Conservation (phyloP, 2,329 filamentous ascomycete species). For the Aureobasidium mangrovei region DNA sequence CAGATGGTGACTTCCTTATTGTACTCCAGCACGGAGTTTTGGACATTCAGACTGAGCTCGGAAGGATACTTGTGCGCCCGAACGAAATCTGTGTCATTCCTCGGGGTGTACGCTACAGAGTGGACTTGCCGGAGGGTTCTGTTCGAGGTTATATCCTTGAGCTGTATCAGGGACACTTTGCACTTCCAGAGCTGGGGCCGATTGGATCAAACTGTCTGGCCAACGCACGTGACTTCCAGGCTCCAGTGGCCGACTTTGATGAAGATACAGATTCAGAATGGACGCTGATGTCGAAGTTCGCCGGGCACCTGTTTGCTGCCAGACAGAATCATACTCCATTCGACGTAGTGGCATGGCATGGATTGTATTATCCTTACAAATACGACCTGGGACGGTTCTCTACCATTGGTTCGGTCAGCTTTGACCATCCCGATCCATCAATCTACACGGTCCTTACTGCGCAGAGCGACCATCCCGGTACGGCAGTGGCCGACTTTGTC, state of each 20-base stretch:
- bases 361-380: slow-evolving; percentile 56
- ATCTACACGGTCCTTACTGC: slow-evolving; percentile 61
- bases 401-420: slow-evolving; percentile 47
- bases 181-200: slow-evolving; percentile 58
- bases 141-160: slow-evolving; percentile 60
- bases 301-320: slow-evolving; percentile 51
- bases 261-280: slow-evolving; percentile 47
- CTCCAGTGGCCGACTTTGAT: slow-evolving; percentile 50
- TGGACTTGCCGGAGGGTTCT: slow-evolving; percentile 51
- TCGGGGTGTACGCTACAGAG: slow-evolving; percentile 54
- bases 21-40: slow-evolving; percentile 56
- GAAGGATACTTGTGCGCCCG: slow-evolving; percentile 54
- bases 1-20: slow-evolving; percentile 61
- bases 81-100: slow-evolving; percentile 61
- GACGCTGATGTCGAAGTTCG: slow-evolving; percentile 53
- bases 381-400: slow-evolving; percentile 51
- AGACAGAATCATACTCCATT: slow-evolving; percentile 59
- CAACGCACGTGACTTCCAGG: slow-evolving; percentile 56
- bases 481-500: slow-evolving; percentile 59
- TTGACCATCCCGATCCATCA: slow-evolving; percentile 58
- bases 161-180: slow-evolving; percentile 55
- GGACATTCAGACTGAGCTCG: slow-evolving; percentile 61
- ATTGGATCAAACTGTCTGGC: slow-evolving; percentile 59
- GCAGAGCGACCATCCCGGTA: slow-evolving; percentile 46
- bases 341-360: slow-evolving; percentile 64